phyloP scores from a whole-genome alignment of 768 basidiomycete species.

The Lentinus brumalis region DNA sequence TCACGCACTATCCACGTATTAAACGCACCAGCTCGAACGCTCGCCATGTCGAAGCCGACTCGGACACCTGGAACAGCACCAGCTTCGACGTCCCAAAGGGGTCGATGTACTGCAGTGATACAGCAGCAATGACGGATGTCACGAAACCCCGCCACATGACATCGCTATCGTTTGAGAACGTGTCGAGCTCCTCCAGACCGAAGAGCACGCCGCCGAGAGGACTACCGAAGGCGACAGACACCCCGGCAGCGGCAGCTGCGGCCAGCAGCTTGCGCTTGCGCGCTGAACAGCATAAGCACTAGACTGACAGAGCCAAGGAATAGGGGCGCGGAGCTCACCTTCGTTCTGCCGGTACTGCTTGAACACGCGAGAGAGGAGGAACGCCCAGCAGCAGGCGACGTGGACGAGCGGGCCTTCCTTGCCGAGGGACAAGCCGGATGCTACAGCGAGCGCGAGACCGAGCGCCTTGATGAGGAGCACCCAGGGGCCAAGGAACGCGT shows the following conservation, averaged over 20 bases:
- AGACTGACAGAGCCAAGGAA: rapidly evolving
- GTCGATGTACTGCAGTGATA: constrained; percentile 81
- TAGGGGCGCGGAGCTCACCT: constrained; percentile 42
- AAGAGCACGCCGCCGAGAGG: constrained; percentile 87
- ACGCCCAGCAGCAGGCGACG: constrained; percentile 81
- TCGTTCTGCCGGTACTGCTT: constrained; percentile 76
- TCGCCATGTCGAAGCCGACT: constrained; percentile 61
- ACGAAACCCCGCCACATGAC: constrained; percentile 90
- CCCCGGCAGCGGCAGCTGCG: constrained; percentile 83
- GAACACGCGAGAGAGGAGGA: constrained; percentile 66
- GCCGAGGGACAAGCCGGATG: constrained; percentile 81
- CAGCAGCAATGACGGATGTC: constrained; percentile 83
- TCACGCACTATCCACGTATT: not conserved
- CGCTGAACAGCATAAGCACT: constrained; percentile 38
- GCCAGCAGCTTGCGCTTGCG: constrained; percentile 82
- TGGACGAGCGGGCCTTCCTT: constrained; percentile 92
- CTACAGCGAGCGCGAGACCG: constrained; percentile 81
- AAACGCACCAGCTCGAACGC: constrained; percentile 67
- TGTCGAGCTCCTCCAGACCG: constrained; percentile 77
- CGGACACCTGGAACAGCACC: constrained; percentile 76
- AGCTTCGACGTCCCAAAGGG: constrained; percentile 86
- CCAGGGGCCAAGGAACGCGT: constrained; percentile 84
- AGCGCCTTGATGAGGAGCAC: constrained; percentile 84
- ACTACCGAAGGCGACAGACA: constrained; percentile 87
- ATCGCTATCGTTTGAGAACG: constrained; percentile 71